These are phyloP conservation scores for Kwoniella europaea DNA, from an alignment of 768 basidiomycete species.

Conservation along the genomic window DNA sequence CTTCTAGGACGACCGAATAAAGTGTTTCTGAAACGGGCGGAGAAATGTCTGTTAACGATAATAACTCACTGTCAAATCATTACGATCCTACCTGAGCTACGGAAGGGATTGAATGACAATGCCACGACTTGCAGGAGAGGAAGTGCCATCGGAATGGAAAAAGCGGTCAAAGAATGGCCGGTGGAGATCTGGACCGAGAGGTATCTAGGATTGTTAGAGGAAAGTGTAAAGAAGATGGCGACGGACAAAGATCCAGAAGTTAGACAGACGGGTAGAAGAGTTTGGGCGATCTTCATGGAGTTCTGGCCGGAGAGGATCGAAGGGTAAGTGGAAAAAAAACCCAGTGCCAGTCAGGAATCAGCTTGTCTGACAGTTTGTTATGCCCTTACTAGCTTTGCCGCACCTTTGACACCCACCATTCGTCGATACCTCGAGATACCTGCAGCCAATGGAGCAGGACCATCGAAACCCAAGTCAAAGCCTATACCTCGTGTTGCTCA, in stretches of 20 bases:
- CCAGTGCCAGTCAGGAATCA: not conserved
- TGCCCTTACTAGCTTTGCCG: conserved; percentile 55
- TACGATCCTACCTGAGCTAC: conserved; percentile 50
- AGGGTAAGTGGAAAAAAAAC: conserved; percentile 43
- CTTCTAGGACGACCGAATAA: conserved; percentile 61
- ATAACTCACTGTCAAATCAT: conserved; percentile 57
- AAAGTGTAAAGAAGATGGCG: conserved; percentile 57
- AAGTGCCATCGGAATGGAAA: conserved; percentile 44
- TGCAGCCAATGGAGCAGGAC: conserved; percentile 28
- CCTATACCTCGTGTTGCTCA: conserved; percentile 5
- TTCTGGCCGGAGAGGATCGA: conserved; percentile 57
- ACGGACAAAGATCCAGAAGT: conserved; percentile 59
- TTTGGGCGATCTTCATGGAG: conserved; percentile 57
- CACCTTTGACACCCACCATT: conserved; percentile 59
- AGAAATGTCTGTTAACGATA: conserved; percentile 56
- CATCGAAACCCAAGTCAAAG: conserved; percentile 26
- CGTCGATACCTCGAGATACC: conserved; percentile 58
- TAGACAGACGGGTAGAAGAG: conserved; percentile 55
- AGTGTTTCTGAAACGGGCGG: conserved; percentile 59
- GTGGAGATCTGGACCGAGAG: conserved; percentile 47
- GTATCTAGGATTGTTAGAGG: conserved; percentile 54
- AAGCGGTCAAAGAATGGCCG: conserved; percentile 50
- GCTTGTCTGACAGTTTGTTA: not conserved
- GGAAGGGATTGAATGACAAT: conserved; percentile 56
- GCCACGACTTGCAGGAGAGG: conserved; percentile 50